Conservation (phyloP, 2,329 filamentous ascomycete genomes). For the Phaeosphaeria sp. region DNA sequence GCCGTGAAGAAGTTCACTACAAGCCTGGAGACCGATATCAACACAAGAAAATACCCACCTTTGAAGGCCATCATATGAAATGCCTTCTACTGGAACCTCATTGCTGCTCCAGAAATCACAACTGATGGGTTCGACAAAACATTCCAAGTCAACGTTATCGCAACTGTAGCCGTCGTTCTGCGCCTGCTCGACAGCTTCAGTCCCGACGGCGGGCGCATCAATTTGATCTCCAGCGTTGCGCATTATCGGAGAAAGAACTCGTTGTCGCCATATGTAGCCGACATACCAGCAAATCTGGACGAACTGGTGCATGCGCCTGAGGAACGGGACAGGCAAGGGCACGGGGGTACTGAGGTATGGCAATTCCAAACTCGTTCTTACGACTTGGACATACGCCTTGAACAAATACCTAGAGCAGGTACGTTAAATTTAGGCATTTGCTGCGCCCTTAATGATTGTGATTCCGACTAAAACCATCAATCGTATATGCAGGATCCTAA, state of each 20-base stretch:
- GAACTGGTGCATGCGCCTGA: background rate
- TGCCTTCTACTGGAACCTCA: background rate
- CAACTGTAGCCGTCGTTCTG: background rate
- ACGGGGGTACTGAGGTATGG: background rate
- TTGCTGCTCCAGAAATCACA: background rate
- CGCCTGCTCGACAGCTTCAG: background rate
- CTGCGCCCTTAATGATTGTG: background rate
- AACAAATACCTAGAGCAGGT: background rate
- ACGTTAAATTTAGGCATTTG: background rate
- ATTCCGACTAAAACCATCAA: background rate
- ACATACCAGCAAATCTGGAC: background rate
- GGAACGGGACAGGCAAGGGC: background rate
- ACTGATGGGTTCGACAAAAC: background rate
- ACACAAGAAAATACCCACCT: background rate
- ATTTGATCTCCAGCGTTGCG: background rate
- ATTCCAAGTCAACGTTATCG: background rate
- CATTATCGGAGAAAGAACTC: background rate
- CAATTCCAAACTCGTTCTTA: background rate
- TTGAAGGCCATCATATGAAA: background rate
- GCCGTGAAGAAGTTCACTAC: background rate
- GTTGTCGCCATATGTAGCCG: background rate
- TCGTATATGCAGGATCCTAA: background rate
- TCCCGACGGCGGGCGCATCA: background rate
- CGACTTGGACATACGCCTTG: background rate
- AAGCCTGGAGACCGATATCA: background rate